These are phyloP conservation scores for Carex myosuroides DNA, from an alignment of 176 grass and related monocot species.

Conservation along the genomic window DNA sequence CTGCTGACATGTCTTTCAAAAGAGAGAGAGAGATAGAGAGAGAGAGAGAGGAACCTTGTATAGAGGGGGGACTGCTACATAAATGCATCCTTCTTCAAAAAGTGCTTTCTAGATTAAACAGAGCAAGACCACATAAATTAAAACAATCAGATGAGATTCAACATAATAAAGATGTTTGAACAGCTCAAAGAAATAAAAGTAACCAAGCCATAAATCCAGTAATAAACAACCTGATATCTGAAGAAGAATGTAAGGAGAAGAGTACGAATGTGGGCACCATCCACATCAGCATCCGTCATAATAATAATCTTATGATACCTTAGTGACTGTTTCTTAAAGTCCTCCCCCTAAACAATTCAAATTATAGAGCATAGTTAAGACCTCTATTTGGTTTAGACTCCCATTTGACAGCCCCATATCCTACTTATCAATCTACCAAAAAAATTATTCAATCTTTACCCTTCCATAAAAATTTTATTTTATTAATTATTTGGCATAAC, in stretches of 20 bases:
- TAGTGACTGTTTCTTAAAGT: conserved; percentile 93
- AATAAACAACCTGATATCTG: conserved; percentile 81
- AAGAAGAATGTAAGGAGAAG: conserved; percentile 98
- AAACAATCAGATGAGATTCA: conserved; percentile 1
- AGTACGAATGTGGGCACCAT: conserved; percentile 92
- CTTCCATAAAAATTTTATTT: neutral
- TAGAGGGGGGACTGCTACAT: conserved; percentile 92
- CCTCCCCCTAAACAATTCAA: conserved; percentile 70
- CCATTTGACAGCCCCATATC: neutral
- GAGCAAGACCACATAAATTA: conserved; percentile 19
- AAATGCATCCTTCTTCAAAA: conserved; percentile 96
- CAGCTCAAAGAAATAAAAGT: neutral
- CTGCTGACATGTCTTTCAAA: neutral
- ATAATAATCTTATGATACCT: conserved; percentile 98
- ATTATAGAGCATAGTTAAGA: neutral
- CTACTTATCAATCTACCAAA: neutral
- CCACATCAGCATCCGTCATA: conserved; percentile 96
- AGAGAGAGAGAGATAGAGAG: neutral
- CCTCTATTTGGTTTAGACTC: neutral
- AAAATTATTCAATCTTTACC: neutral
- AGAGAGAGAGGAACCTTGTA: conserved; percentile 53
- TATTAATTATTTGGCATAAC: neutral
- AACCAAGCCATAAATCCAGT: neutral
- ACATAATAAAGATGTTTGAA: neutral
- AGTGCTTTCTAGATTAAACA: conserved; percentile 62